Percentiles rank a stretch among this genome's conserved stretches.
Conservation (phyloP, 371 early-diverging fungal species). For the Syncephalastrum sp. region DNA sequence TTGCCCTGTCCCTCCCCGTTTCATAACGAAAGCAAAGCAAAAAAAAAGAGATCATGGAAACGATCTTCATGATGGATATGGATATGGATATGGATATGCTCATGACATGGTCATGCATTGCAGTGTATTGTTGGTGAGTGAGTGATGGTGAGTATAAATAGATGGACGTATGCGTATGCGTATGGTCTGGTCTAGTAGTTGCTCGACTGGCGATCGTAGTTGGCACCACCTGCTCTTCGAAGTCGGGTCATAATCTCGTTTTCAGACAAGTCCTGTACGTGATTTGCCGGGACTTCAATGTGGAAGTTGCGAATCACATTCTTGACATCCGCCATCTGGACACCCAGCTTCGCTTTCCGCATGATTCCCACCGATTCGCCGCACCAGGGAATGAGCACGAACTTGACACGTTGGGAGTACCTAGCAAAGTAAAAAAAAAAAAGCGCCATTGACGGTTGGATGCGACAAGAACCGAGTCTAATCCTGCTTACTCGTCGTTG, state of each 20-base stretch:
- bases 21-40: too few relatives aligned
- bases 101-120: too few relatives aligned
- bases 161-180: too few relatives aligned
- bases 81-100: too few relatives aligned
- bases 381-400: constrained; percentile 76
- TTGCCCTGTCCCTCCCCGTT: too few relatives aligned
- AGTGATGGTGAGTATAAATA: constrained; percentile 3
- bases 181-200: constrained; percentile 28
- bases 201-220: constrained; percentile 64
- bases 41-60: too few relatives aligned
- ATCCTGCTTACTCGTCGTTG: constrained; percentile 75
- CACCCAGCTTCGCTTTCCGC: constrained; percentile 82
- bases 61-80: too few relatives aligned
- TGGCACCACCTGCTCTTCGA: constrained; percentile 69
- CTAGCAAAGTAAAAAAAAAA: constrained; percentile 13
- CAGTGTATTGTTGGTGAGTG: neutral
- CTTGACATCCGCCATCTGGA: constrained; percentile 82
- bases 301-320: constrained; percentile 66
- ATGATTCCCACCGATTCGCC: constrained; percentile 81
- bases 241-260: constrained; percentile 54
- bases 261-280: constrained; percentile 48
- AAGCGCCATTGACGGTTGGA: neutral
- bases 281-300: constrained; percentile 72
- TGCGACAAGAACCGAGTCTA: neutral
- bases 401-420: constrained; percentile 65